Evolutionary conservation across 768 basidiomycete species (phyloP), one percentile per base, ranked within the genome.

Genomic region (Tremella mesenterica): DNA sequence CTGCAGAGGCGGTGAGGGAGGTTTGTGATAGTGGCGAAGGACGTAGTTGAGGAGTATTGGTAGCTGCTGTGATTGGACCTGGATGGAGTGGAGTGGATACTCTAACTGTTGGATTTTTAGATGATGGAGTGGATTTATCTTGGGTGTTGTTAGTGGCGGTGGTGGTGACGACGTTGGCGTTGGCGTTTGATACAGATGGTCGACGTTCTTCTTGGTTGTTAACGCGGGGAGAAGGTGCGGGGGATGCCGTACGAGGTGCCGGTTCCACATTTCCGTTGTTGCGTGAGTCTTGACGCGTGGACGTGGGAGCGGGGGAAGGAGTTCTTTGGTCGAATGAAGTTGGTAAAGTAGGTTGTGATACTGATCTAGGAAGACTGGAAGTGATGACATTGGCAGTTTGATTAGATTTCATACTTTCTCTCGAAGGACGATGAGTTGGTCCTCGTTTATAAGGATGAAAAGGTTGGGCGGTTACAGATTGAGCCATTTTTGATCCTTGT

Each of bases 21-120:
- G 59, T 53, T 69, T 86, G 84, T 18, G 83, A 84, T 25, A 85
- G 75, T 29, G 85, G 85, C 20, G 85, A 85, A 27, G 70, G 60
- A 16, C 66, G 54, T 29, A 29, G 25, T 16, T 41, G 27, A 10
- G 55, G 10, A 1, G 68, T 57, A 31, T 64, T 62, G 44, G 60
- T 67, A 14, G 63, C 63, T 25, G 60, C 55, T 73, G 72, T 16
- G 73, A 59, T 51, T 62, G 63, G 60, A 34, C 63, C 48, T 73
- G 72, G 27, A 68, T 73, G 48, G 70, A 70, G 47, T 66, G 66
- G 53, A 0, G 48, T 56, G 14, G 52, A 16, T 65, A 51, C 41
- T 29, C 56, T 38, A 27, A 49, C 20, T 4, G 61, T 49, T n/a
- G 64, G 46, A n/a, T 50, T 38, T 10, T 66, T 51, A 16, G 54